Conservation (phyloP, 129 eudicot genomes). For the Helianthus annuus region DNA sequence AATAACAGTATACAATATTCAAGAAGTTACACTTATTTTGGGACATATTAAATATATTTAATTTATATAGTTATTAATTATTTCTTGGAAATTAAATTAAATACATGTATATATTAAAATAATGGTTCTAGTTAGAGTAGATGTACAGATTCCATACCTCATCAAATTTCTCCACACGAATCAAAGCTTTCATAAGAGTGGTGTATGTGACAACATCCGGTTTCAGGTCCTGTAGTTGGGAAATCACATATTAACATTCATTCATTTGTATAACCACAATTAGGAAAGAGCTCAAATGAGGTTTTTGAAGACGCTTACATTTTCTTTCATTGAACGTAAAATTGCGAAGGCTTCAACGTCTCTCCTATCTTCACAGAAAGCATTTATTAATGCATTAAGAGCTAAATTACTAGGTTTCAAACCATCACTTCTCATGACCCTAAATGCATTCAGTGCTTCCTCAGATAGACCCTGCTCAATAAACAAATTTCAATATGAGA, state of each 20-base stretch:
- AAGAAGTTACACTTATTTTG: neutral
- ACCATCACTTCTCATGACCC: conserved; percentile 92
- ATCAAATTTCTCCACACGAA: conserved; percentile 84
- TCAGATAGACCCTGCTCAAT: conserved; percentile 81
- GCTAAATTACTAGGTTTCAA: conserved; percentile 84
- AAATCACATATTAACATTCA: conserved; percentile 12
- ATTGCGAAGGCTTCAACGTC: conserved; percentile 87
- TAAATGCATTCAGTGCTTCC: conserved; percentile 84
- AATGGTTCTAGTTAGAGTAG: neutral
- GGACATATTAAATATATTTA: neutral
- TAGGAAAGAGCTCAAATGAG: neutral
- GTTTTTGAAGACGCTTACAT: conserved; percentile 45
- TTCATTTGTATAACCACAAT: neutral
- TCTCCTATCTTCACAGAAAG: conserved; percentile 95
- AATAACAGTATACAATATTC: neutral
- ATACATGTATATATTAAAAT: neutral
- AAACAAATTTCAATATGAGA: conserved; percentile 18
- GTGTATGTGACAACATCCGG: conserved; percentile 98
- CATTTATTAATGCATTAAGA: conserved; percentile 90
- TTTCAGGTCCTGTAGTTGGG: conserved; percentile 68
- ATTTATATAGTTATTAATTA: neutral
- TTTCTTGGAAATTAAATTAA: neutral
- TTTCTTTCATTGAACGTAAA: conserved; percentile 89
- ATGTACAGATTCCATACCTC: conserved; percentile 48
- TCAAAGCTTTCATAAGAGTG: conserved; percentile 90